A percentile compares a stretch with the other conserved stretches of the same genome.
Evolutionary conservation across 1,284 basidiomycete species (phyloP).

Genomic region (Rhodotorula sp.): DNA sequence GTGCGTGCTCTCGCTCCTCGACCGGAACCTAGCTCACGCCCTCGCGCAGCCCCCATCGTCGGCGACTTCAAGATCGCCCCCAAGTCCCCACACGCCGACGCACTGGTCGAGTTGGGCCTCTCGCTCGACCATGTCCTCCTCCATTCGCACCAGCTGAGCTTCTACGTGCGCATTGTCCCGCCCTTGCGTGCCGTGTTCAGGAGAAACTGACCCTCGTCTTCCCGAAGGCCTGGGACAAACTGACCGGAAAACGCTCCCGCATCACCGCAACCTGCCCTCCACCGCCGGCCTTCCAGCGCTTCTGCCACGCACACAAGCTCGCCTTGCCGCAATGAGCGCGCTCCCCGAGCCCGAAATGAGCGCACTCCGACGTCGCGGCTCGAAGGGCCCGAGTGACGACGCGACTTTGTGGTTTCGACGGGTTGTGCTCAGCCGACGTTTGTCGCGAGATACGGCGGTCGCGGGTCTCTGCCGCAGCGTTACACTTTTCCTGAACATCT

Average conservation of each 20-base stretch:
- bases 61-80: slow-evolving; percentile 39
- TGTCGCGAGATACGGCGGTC: no score
- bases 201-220: neutral
- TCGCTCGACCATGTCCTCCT: slow-evolving; percentile 30
- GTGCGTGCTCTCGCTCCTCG: neutral
- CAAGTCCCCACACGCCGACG: slow-evolving; percentile 1
- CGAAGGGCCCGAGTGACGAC: neutral
- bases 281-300: slow-evolving; percentile 14
- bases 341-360: neutral
- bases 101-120: slow-evolving; percentile 15
- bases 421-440: no score
- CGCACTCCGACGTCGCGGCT: neutral
- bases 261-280: slow-evolving; percentile 8
- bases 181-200: no score
- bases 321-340: neutral
- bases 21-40: neutral
- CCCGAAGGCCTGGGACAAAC: slow-evolving; percentile 20
- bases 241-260: slow-evolving; percentile 20
- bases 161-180: slow-evolving; percentile 23
- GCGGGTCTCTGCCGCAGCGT: no score
- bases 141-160: slow-evolving; percentile 22
- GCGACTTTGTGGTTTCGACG: no score
- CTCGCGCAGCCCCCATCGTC: slow-evolving; percentile 31
- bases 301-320: slow-evolving; percentile 30
- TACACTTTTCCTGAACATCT: no score